phyloP scores from a whole-genome alignment of 495 filamentous ascomycete species.

The Amphirosellinia nigrospora region DNA sequence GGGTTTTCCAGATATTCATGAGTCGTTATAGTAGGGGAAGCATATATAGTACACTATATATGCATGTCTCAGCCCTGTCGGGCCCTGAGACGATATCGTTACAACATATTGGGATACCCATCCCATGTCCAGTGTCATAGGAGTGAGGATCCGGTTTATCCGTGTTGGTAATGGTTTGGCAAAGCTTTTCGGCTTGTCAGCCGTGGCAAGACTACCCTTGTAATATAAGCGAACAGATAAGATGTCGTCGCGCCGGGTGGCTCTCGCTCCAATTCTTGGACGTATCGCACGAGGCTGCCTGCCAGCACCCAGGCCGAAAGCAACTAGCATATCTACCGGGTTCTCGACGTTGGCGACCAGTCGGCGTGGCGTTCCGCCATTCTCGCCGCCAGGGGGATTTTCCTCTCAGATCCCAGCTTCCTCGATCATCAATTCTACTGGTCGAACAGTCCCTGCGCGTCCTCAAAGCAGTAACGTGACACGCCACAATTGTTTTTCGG shows the following conservation, averaged over 20 bases:
- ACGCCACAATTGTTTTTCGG: background rate
- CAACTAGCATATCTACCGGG: background rate
- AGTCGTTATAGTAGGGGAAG: background rate
- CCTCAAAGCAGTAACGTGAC: constrained; percentile 12
- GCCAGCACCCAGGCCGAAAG: background rate
- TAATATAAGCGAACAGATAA: constrained; percentile 4
- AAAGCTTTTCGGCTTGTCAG: constrained; percentile 7
- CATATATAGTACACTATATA: no score
- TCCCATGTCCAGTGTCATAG: background rate
- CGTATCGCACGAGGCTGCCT: background rate
- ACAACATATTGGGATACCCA: constrained; percentile 5
- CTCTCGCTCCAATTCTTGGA: background rate
- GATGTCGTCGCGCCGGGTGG: background rate
- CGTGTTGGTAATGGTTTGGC: constrained; percentile 1
- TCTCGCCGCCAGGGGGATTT: constrained; percentile 6
- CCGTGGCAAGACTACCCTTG: background rate
- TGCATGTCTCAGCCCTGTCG: constrained; percentile 40
- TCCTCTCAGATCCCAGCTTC: constrained; percentile 18
- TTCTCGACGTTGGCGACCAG: background rate
- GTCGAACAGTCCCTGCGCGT: constrained; percentile 10
- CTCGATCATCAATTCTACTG: constrained; percentile 12
- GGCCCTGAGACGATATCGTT: constrained; percentile 25
- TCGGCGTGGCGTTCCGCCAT: constrained; percentile 17
- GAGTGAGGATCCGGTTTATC: background rate
- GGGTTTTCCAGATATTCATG: background rate